Evolutionary conservation across 1,284 basidiomycete species (phyloP), one percentile per base, ranked within the genome.

Genomic region (Agroathelia rolfsii): DNA sequence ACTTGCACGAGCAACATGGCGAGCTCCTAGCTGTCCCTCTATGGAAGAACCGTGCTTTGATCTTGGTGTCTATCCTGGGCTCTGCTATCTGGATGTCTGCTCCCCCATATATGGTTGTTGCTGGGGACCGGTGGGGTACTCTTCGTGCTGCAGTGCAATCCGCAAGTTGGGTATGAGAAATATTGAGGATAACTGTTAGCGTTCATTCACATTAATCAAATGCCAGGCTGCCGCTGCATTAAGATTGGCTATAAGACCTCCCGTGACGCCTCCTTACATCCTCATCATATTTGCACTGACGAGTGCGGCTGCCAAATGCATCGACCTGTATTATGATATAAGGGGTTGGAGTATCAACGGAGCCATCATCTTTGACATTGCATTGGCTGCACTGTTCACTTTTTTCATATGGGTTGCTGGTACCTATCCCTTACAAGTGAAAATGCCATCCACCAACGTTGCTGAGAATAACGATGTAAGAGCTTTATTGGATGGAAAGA

Each of bases 251-350:
- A 40, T 59, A 24, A 63, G 50, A 41, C 62, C 65, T 5, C 62
- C 62, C 3, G 45, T 45, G 34, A 75, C 70, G 1, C 62, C 72
- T 2, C 72, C 73, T 15, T 74, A 72, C 45, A 45, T 69, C 11
- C 54, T 69, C 7, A 55, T 73, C 24, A 36, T 59, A 3, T 69
- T 73, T 42, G 64, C 63, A 20, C 43, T 52, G 23, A 41, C 53
- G 14, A 53, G 63, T 34, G 45, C 47, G 14, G 35, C 59, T 9
- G 44, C 55, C 9, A 56, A 55, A 13, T 42, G 62, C 9, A 45
- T 62, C 24, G 53, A 64, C 31, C 43, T 66, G 3, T n/a, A n/a
- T n/a, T n/a, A n/a, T n/a, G n/a, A n/a, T n/a, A n/a, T n/a, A n/a
- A n/a, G n/a, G n/a, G n/a, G n/a, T n/a, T n/a, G n/a, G n/a, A n/a